Evolutionary conservation across 2,329 filamentous ascomycete genomes (phyloP).

Genomic region (Didymella exigua): DNA sequence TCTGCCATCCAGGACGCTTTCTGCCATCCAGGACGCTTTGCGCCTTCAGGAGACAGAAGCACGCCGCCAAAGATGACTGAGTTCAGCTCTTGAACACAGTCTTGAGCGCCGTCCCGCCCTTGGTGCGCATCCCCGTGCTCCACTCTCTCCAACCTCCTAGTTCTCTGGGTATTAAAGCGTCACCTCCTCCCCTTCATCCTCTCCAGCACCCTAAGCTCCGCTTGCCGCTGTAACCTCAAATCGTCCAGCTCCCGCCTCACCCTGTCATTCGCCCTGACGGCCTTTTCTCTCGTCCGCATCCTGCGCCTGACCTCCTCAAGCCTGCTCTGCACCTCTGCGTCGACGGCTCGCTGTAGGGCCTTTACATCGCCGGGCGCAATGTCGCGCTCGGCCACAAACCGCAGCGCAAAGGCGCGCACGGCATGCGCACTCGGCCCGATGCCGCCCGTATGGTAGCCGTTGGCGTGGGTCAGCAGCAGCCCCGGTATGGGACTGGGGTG

Average conservation of each 20-base stretch:
- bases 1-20: background rate
- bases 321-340: constrained; percentile 40
- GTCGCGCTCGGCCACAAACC: constrained; percentile 48
- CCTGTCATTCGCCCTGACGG: constrained; percentile 49
- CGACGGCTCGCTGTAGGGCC: constrained; percentile 44
- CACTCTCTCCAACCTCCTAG: background rate
- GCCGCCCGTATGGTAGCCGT: constrained; percentile 57
- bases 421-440: constrained; percentile 49
- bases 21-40: background rate
- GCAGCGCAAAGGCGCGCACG: constrained; percentile 44
- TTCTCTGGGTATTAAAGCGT: background rate
- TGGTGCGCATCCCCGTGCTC: background rate
- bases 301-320: constrained; percentile 48
- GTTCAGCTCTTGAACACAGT: constrained; percentile 15
- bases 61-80: background rate
- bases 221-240: constrained; percentile 51
- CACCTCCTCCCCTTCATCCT: constrained; percentile 46
- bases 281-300: constrained; percentile 48
- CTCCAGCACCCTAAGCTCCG: constrained; percentile 53
- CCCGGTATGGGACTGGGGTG: constrained; percentile 52
- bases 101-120: background rate
- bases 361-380: constrained; percentile 38
- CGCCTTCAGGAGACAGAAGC: background rate
- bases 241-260: constrained; percentile 52
- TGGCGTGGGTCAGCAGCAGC: constrained; percentile 53